phyloP scores from a whole-genome alignment of 1,284 basidiomycete genomes.

The Boletus semigastroideus region DNA sequence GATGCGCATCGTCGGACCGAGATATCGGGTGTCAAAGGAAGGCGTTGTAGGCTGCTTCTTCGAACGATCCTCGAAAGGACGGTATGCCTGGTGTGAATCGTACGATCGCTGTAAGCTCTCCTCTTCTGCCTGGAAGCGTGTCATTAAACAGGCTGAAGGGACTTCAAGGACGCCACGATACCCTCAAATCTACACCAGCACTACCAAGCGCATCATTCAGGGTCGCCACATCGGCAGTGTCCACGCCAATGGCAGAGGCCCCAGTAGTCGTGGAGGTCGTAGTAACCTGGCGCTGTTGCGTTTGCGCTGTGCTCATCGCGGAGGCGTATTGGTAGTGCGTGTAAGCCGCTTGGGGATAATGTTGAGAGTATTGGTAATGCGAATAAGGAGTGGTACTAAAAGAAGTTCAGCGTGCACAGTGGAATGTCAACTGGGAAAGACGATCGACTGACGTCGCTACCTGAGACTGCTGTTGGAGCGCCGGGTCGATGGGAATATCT shows the following conservation, averaged over 20 bases:
- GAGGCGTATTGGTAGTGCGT: conserved; percentile 52
- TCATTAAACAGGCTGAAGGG: background rate
- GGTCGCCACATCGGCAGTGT: conserved; percentile 69
- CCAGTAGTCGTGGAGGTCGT: conserved; percentile 17
- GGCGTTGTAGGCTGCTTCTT: conserved; percentile 68
- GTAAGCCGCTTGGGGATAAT: conserved; percentile 55
- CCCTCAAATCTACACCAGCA: conserved; percentile 78
- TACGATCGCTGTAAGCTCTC: conserved; percentile 68
- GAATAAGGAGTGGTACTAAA: conserved; percentile 42
- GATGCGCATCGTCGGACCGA: conserved; percentile 62
- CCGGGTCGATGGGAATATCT: conserved; percentile 71
- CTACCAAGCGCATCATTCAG: conserved; percentile 81
- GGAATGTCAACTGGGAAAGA: background rate
- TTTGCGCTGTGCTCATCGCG: conserved; percentile 24
- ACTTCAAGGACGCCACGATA: conserved; percentile 33
- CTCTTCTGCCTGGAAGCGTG: conserved; percentile 65
- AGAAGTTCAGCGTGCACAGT: conserved; percentile 7
- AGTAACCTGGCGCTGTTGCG: conserved; percentile 33
- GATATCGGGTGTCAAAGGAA: conserved; percentile 59
- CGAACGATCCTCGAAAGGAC: conserved; percentile 68
- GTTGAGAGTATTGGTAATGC: conserved; percentile 48
- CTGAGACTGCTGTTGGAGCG: conserved; percentile 59
- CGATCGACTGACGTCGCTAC: conserved; percentile 42
- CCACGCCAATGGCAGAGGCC: conserved; percentile 37
- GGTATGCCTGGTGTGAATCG: conserved; percentile 58